Conservation (phyloP, 1,284 basidiomycete genomes). For the Chiua sp. region DNA sequence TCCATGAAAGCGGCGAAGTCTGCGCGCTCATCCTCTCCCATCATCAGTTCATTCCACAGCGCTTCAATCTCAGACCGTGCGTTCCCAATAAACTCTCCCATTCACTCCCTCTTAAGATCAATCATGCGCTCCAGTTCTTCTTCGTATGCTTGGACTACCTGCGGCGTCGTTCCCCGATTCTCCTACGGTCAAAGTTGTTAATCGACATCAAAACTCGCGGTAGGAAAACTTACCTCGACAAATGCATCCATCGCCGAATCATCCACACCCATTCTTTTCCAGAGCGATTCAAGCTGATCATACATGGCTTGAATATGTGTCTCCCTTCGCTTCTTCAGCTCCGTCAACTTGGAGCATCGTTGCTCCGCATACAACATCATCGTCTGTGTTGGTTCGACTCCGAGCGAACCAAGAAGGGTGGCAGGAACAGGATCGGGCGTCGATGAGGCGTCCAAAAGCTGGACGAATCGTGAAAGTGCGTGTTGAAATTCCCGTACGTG, state of each 20-base stretch:
- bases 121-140: conserved; percentile 91
- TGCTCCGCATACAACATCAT: conserved; percentile 68
- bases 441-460: conserved; percentile 64
- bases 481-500: conserved; percentile 51
- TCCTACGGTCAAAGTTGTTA: conserved; percentile 23
- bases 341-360: conserved; percentile 64
- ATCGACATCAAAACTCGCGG: neutral
- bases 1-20: conserved; percentile 83
- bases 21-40: conserved; percentile 83
- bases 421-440: conserved; percentile 40
- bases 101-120: conserved; percentile 85
- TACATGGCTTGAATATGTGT: conserved; percentile 85
- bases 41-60: conserved; percentile 89
- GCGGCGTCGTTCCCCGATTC: conserved; percentile 78
- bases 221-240: conserved; percentile 58
- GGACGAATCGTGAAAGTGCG: conserved; percentile 67
- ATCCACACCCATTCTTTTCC: conserved; percentile 76
- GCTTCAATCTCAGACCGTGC: conserved; percentile 83
- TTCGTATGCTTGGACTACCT: conserved; percentile 81
- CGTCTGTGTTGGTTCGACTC: conserved; percentile 70
- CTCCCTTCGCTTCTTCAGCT: conserved; percentile 72
- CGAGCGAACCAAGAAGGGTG: conserved; percentile 49
- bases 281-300: conserved; percentile 83
- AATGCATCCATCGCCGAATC: conserved; percentile 82
- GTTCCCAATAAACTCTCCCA: conserved; percentile 86